Conservation (phyloP, 805 yeast genomes). For the Hanseniaspora nectarophila region DNA sequence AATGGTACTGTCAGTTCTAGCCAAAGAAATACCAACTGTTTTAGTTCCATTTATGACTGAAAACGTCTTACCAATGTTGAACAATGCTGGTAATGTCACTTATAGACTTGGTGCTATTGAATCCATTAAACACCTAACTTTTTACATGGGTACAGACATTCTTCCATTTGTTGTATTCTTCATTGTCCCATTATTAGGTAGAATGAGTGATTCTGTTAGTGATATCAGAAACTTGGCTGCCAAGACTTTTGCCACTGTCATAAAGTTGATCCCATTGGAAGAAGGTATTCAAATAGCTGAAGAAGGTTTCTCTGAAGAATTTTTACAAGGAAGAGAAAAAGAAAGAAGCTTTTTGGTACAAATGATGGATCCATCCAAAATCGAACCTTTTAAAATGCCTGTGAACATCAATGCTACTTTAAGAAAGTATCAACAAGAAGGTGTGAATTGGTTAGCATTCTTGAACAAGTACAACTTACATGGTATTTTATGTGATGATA, state of each 20-base stretch:
- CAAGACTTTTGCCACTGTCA: slow-evolving; percentile 90
- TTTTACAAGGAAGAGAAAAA: slow-evolving; percentile 77
- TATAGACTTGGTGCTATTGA: slow-evolving; percentile 93
- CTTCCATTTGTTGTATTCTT: slow-evolving; percentile 90
- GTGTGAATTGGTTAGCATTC: slow-evolving; percentile 95
- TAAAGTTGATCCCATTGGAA: slow-evolving; percentile 89
- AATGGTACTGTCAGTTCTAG: slow-evolving; percentile 71
- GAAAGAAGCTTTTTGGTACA: slow-evolving; percentile 92
- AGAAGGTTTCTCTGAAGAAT: slow-evolving; percentile 70
- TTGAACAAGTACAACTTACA: slow-evolving; percentile 88
- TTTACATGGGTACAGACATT: slow-evolving; percentile 75
- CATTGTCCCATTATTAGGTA: slow-evolving; percentile 89
- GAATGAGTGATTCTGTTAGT: slow-evolving; percentile 90
- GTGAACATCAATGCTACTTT: slow-evolving; percentile 85
- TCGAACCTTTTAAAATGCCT: slow-evolving; percentile 77
- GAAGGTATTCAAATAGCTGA: slow-evolving; percentile 90
- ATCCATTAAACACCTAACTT: slow-evolving; percentile 72
- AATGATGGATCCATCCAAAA: slow-evolving; percentile 93
- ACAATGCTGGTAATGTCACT: slow-evolving; percentile 54
- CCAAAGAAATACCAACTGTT: slow-evolving; percentile 52
- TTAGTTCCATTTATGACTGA: slow-evolving; percentile 75
- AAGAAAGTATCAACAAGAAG: slow-evolving; percentile 93
- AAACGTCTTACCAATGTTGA: slow-evolving; percentile 63
- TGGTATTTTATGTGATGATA: slow-evolving; percentile 97
- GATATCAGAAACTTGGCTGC: slow-evolving; percentile 87